Conservation (phyloP, 2,329 filamentous ascomycete genomes). For the Cucurbitaria berberidis region DNA sequence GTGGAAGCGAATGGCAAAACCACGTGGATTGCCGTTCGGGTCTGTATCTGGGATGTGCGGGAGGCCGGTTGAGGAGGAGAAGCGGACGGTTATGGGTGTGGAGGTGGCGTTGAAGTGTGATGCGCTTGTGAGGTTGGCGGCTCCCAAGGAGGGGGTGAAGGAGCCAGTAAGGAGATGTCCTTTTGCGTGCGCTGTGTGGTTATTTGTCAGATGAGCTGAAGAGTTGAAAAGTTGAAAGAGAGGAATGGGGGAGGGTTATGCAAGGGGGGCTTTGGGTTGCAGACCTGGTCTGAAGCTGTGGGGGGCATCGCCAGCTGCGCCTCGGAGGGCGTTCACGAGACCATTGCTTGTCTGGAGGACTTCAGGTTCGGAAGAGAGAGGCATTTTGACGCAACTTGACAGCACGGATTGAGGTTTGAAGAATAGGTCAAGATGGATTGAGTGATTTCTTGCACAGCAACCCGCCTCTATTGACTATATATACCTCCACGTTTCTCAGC, state of each 20-base stretch:
- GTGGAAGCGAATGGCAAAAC: slow-evolving; percentile 58
- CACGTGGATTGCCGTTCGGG: slow-evolving; percentile 55
- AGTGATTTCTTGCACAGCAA: not conserved
- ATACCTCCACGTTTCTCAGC: not conserved
- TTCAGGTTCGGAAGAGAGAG: slow-evolving; percentile 34
- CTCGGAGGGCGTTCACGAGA: slow-evolving; percentile 35
- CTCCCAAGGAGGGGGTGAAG: slow-evolving; percentile 57
- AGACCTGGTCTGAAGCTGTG: slow-evolving; percentile 42
- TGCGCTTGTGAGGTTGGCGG: slow-evolving; percentile 54
- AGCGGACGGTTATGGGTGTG: slow-evolving; percentile 58
- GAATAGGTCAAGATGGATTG: not conserved
- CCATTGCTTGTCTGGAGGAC: slow-evolving; percentile 37
- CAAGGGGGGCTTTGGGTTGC: not conserved
- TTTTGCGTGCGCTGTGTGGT: slow-evolving; percentile 59
- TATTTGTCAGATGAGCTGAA: slow-evolving; percentile 3
- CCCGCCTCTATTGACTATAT: slow-evolving; percentile 4
- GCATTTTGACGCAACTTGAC: slow-evolving; percentile 27
- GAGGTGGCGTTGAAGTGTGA: slow-evolving; percentile 55
- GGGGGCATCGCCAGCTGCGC: slow-evolving; percentile 24
- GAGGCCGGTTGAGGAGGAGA: slow-evolving; percentile 60
- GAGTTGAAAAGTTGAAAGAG: not conserved
- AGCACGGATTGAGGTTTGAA: not conserved
- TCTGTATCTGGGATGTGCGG: slow-evolving; percentile 59
- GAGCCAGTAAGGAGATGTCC: slow-evolving; percentile 59
- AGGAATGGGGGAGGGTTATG: not conserved